A percentile compares a stretch with the other conserved stretches of the same genome.
Conservation (phyloP, 2,329 filamentous ascomycete genomes). For the Botrytis tulipae region DNA sequence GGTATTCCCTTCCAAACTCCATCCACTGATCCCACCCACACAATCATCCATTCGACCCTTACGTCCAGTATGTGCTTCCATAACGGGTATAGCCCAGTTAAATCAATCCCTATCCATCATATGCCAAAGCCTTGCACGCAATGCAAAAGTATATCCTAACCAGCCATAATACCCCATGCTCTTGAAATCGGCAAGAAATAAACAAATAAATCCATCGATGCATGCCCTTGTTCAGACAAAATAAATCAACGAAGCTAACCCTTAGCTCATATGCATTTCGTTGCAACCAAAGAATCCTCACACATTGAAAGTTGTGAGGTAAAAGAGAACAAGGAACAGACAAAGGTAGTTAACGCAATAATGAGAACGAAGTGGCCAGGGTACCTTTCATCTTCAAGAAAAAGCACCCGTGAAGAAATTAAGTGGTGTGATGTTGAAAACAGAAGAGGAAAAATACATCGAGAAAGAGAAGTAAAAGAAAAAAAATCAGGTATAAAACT, state of each 20-base stretch:
- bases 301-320: not conserved
- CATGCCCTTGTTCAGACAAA: not conserved
- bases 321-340: not conserved
- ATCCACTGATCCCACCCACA: not conserved
- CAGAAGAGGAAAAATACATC: not conserved
- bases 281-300: not conserved
- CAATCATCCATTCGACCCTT: not conserved
- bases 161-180: constrained; percentile 3
- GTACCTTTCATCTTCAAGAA: not conserved
- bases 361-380: not conserved
- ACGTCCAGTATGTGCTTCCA: not conserved
- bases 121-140: constrained; percentile 18
- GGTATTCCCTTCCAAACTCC: constrained; percentile 14
- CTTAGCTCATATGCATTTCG: not conserved
- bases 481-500: not conserved
- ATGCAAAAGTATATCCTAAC: constrained; percentile 16
- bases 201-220: constrained; percentile 9
- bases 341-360: not conserved
- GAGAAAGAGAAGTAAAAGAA: not conserved
- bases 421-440: not conserved
- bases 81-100: not conserved
- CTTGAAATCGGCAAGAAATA: not conserved
- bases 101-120: constrained; percentile 1
- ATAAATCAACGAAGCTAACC: not conserved
- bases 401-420: not conserved